These are phyloP conservation scores for Phellopilus nigrolimitatus DNA, from an alignment of 1,284 basidiomycete genomes.

Conservation along the genomic window DNA sequence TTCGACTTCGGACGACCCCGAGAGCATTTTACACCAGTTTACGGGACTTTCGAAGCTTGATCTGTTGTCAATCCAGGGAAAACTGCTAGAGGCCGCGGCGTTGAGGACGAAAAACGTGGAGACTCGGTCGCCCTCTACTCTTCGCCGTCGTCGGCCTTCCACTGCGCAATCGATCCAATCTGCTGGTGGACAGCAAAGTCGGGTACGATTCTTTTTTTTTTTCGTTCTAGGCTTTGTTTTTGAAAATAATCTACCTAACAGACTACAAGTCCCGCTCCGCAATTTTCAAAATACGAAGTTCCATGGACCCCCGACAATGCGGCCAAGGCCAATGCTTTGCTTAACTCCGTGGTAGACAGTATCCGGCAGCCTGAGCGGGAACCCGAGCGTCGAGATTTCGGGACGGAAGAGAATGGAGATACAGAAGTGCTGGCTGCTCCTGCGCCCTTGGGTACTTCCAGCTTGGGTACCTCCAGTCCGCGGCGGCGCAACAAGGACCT, in stretches of 20 bases:
- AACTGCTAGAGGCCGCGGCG: constrained; percentile 55
- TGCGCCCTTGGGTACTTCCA: constrained; percentile 14
- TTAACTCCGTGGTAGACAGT: constrained; percentile 65
- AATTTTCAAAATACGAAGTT: constrained; percentile 25
- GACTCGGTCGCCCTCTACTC: constrained; percentile 50
- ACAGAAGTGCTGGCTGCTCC: constrained; percentile 9
- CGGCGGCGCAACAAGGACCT: constrained; percentile 64
- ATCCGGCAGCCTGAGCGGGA: constrained; percentile 40
- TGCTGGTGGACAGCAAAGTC: constrained; percentile 41
- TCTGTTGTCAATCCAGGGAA: constrained; percentile 66
- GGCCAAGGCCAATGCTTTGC: constrained; percentile 56
- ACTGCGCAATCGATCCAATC: constrained; percentile 78
- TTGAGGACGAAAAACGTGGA: constrained; percentile 53
- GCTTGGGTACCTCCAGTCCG: constrained; percentile 32
- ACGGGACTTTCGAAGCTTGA: constrained; percentile 66
- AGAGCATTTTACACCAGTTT: constrained; percentile 56
- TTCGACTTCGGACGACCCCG: constrained; percentile 39
- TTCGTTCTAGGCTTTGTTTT: constrained; percentile 9
- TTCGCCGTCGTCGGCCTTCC: constrained; percentile 65
- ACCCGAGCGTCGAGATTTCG: constrained; percentile 27
- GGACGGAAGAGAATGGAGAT: constrained; percentile 24
- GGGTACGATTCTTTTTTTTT: constrained; percentile 38
- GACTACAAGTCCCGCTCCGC: constrained; percentile 53
- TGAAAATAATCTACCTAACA: constrained; percentile 32
- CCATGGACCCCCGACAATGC: constrained; percentile 36